Evolutionary conservation across 2,329 filamentous ascomycete genomes (phyloP), one percentile per base, ranked within the genome.

Genomic region (Fusarium anthophilum): DNA sequence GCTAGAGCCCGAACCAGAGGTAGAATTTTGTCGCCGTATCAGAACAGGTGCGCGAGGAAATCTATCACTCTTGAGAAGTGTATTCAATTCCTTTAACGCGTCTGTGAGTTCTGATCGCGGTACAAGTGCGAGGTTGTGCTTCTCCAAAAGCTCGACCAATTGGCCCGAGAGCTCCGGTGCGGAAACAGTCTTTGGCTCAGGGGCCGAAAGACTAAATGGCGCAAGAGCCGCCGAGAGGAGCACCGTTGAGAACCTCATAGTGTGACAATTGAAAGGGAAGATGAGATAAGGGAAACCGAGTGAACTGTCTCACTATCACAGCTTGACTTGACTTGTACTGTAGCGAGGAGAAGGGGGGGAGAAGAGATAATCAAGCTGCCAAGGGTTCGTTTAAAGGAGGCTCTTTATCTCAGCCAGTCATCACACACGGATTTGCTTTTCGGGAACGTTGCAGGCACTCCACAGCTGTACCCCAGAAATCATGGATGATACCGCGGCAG

Each of bases 81-180:
- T 75, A 45, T 82, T 86, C 61, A 86, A 81, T 74, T 86, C 84
- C 11, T 81, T 82, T 22, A 86, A 69, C 3, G 82, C 83, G 47
- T 86, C 84, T n/a, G 84, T 84, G 61, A 86, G 82, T 62, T 86
- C 84, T 51, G 83, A 84, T n/a, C 83, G 80, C 39, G 84, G 84
- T 13, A 86, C 84, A 56, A 86, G 76, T 35, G 82, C 84, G 38
- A 86, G 78, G 60, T 85, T 84, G 74, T 86, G 83, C 75, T 81
- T 86, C 48, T 81, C 82, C 45, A 86, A 76, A 50, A 84, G 74
- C 50, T 82, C 83, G 28, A 84, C 83, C 28, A 86, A 81, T 24
- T 84, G 79, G 5, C 66, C 59, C 11, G 67, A 70, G 18, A 83
- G 62, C 57, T 84, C 83, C 28, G 79, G 78, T 13, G 76, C 66